Percentiles rank a stretch among this genome's conserved stretches.
phyloP scores from a whole-genome alignment of 129 eudicot genomes.

The Arctium lappa region DNA sequence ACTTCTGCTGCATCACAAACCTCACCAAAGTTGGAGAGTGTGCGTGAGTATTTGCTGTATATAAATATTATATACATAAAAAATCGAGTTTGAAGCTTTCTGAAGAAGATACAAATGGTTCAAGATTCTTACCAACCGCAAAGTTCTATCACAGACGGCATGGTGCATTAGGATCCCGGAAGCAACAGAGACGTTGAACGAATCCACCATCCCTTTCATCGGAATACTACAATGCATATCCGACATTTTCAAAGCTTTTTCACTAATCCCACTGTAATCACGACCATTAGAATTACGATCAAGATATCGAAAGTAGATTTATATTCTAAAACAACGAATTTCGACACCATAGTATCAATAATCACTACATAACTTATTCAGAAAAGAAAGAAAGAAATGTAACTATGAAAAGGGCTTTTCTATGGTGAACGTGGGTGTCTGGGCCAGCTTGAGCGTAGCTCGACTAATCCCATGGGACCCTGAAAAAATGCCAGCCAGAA shows the following conservation, averaged over 20 bases:
- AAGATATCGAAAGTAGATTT: not conserved
- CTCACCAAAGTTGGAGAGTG: too few relatives aligned
- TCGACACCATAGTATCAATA: not conserved
- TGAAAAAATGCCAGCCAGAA: not conserved
- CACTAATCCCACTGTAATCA: conserved; percentile 76
- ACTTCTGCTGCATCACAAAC: too few relatives aligned
- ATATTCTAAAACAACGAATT: not conserved
- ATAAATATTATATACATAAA: not conserved
- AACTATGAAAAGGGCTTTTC: too few relatives aligned
- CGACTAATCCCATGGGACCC: not conserved
- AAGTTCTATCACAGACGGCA: conserved; percentile 78
- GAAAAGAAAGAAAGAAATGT: not conserved
- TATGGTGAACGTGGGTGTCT: not conserved
- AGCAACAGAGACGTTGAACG: conserved; percentile 95
- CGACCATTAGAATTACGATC: not conserved
- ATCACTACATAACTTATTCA: not conserved
- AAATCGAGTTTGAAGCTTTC: not conserved
- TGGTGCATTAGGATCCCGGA: conserved; percentile 97
- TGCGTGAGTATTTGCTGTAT: too few relatives aligned
- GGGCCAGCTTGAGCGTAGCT: not conserved
- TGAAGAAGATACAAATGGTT: not conserved
- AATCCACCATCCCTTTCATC: conserved; percentile 97
- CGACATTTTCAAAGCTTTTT: conserved; percentile 71
- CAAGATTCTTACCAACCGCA: conserved; percentile 56
- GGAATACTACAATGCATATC: conserved; percentile 92